Conservation (phyloP, 2,329 filamentous ascomycete genomes). For the Fusarium sp. region DNA sequence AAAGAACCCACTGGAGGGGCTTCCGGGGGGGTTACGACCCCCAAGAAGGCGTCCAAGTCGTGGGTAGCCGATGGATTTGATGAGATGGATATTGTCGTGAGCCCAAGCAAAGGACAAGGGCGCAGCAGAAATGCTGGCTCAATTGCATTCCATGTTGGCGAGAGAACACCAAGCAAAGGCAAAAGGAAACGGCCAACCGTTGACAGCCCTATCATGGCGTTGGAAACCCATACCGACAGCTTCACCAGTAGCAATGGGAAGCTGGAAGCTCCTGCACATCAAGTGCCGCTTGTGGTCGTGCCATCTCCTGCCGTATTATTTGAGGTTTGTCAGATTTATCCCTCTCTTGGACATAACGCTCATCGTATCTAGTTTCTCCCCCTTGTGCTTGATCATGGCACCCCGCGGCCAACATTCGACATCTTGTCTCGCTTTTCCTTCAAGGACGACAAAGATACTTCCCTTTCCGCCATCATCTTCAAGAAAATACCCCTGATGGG, state of each 20-base stretch:
- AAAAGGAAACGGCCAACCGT: conserved; percentile 77
- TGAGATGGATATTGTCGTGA: conserved; percentile 69
- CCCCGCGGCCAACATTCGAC: conserved; percentile 75
- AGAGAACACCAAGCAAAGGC: conserved; percentile 73
- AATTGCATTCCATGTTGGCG: conserved; percentile 60
- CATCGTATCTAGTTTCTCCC: conserved; percentile 66
- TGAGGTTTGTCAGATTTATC: conserved; percentile 56
- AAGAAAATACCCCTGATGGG: conserved; percentile 73
- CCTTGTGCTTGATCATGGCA: conserved; percentile 73
- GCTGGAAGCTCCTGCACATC: conserved; percentile 28
- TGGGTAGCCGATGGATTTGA: conserved; percentile 83
- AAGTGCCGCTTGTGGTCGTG: conserved; percentile 41
- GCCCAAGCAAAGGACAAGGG: conserved; percentile 65
- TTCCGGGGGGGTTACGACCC: conserved; percentile 61
- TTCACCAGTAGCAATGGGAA: conserved; percentile 54
- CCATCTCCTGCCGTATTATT: conserved; percentile 56
- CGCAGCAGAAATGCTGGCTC: conserved; percentile 57
- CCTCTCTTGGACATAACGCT: conserved; percentile 34
- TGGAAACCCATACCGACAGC: conserved; percentile 66
- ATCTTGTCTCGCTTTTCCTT: conserved; percentile 73
- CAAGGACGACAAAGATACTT: conserved; percentile 72
- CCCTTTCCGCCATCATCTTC: conserved; percentile 76
- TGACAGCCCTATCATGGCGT: conserved; percentile 74
- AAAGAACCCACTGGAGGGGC: conserved; percentile 55
- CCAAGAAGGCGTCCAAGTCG: conserved; percentile 69